These are phyloP conservation scores for Fusarium foetens DNA, from an alignment of 2,329 filamentous ascomycete genomes.

Conservation along the genomic window DNA sequence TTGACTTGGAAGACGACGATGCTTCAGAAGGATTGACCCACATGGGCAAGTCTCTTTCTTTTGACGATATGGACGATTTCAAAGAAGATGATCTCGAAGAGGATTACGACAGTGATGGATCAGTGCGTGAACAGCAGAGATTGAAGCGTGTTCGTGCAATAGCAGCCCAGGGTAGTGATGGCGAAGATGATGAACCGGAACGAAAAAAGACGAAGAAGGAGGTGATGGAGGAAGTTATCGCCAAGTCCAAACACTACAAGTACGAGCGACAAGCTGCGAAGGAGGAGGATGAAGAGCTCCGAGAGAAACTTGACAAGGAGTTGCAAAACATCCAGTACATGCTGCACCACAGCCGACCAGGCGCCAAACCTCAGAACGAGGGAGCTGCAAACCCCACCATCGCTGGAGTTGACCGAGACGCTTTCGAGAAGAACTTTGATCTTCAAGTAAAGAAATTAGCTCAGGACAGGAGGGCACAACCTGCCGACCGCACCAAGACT, in stretches of 20 bases:
- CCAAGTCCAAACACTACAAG: slow-evolving; percentile 95
- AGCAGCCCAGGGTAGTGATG: slow-evolving; percentile 57
- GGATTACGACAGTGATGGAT: slow-evolving; percentile 67
- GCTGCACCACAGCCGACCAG: slow-evolving; percentile 64
- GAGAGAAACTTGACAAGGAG: slow-evolving; percentile 85
- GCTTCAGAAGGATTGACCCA: slow-evolving; percentile 80
- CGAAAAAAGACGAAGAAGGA: slow-evolving; percentile 95
- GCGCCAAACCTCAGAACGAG: slow-evolving; percentile 47
- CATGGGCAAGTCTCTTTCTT: slow-evolving; percentile 77
- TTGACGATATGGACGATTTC: slow-evolving; percentile 78
- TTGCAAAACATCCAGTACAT: slow-evolving; percentile 80
- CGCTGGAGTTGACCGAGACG: slow-evolving; percentile 69
- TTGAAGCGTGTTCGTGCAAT: slow-evolving; percentile 66
- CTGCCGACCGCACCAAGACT: slow-evolving; percentile 89
- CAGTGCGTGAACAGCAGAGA: slow-evolving; percentile 63
- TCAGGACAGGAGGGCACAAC: slow-evolving; percentile 84
- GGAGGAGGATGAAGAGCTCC: slow-evolving; percentile 90
- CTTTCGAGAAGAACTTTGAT: slow-evolving; percentile 89
- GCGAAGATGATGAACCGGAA: slow-evolving; percentile 72
- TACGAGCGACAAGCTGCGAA: slow-evolving; percentile 92
- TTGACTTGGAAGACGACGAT: slow-evolving; percentile 85
- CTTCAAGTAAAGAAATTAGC: slow-evolving; percentile 82
- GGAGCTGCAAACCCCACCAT: slow-evolving; percentile 46
- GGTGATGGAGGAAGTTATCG: slow-evolving; percentile 97
- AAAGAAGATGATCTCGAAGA: slow-evolving; percentile 76